Percentiles rank a stretch among this genome's conserved stretches.
These are phyloP conservation scores for Sclerotinia borealis DNA, from an alignment of 2,329 filamentous ascomycete genomes.

Conservation along the genomic window DNA sequence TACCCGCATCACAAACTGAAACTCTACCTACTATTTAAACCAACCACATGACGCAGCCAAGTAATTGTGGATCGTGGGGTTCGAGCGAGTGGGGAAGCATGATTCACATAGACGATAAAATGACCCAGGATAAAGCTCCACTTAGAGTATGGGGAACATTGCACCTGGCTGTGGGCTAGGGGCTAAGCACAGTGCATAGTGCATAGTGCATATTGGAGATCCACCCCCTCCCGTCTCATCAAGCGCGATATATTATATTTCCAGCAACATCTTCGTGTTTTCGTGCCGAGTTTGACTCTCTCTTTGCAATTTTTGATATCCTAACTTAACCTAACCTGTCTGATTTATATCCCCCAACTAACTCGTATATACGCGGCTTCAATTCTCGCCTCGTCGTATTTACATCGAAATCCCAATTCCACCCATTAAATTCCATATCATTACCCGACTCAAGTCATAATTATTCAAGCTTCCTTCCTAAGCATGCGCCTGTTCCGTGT, in stretches of 20 bases:
- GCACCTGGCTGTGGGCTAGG: too few species aligned
- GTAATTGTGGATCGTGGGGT: background rate
- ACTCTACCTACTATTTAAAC: background rate
- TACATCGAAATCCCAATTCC: background rate
- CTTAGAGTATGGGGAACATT: too few species aligned
- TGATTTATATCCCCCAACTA: background rate
- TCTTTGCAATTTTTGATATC: background rate
- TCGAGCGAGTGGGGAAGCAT: too few species aligned
- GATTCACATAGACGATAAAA: too few species aligned
- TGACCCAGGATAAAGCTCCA: too few species aligned
- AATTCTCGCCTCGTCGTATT: background rate
- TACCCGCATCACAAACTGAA: too few species aligned
- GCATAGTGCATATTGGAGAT: too few species aligned
- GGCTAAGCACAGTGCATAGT: too few species aligned
- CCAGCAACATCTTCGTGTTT: background rate
- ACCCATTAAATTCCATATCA: constrained; percentile 2
- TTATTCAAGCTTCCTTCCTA: background rate
- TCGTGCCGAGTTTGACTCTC: background rate
- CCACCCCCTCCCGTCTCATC: too few species aligned
- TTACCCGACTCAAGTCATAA: background rate
- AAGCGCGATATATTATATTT: background rate
- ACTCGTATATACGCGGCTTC: background rate
- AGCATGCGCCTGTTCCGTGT: constrained; percentile 3
- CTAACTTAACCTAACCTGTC: background rate
- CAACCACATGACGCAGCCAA: background rate